Percentiles rank a stretch among this genome's conserved stretches.
phyloP scores from a whole-genome alignment of 2,329 filamentous ascomycete species.

The Pseudogymnoascus sp. region DNA sequence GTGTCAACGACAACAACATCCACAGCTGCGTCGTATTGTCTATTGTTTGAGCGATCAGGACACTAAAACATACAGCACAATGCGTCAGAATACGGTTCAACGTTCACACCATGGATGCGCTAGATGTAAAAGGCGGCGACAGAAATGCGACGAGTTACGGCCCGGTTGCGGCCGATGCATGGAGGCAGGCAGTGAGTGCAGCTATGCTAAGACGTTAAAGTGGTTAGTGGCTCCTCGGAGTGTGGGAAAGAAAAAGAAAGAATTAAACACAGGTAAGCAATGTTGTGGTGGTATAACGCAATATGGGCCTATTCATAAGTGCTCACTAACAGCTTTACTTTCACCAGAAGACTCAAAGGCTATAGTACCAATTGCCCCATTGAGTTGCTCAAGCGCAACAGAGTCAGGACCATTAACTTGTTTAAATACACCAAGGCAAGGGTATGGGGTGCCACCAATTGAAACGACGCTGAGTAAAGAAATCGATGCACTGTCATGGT shows the following conservation, averaged over 20 bases:
- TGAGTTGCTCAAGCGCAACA: not conserved
- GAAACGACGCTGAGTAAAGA: conserved; percentile 25
- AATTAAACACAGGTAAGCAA: conserved; percentile 31
- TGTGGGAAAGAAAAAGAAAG: conserved; percentile 32
- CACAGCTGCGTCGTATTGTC: not conserved
- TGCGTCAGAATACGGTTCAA: not conserved
- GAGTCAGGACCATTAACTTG: not conserved
- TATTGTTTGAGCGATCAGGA: not conserved
- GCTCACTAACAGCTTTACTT: not conserved
- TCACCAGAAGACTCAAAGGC: not conserved
- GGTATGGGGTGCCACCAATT: not conserved
- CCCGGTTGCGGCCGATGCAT: conserved; percentile 35
- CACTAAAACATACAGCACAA: not conserved
- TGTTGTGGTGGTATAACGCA: conserved; percentile 24
- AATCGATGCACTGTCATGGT: conserved; percentile 33
- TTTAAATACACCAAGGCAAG: not conserved
- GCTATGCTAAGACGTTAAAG: conserved; percentile 36
- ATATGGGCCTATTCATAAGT: not conserved
- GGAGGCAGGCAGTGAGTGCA: conserved; percentile 31
- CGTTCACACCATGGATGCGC: conserved; percentile 38
- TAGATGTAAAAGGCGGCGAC: conserved; percentile 37
- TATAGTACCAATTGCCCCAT: not conserved
- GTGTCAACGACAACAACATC: not conserved
- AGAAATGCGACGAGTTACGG: conserved; percentile 39
- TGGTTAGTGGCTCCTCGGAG: conserved; percentile 37